These are phyloP conservation scores for Lyophyllum semitale DNA, from an alignment of 768 basidiomycete genomes.

Conservation along the genomic window DNA sequence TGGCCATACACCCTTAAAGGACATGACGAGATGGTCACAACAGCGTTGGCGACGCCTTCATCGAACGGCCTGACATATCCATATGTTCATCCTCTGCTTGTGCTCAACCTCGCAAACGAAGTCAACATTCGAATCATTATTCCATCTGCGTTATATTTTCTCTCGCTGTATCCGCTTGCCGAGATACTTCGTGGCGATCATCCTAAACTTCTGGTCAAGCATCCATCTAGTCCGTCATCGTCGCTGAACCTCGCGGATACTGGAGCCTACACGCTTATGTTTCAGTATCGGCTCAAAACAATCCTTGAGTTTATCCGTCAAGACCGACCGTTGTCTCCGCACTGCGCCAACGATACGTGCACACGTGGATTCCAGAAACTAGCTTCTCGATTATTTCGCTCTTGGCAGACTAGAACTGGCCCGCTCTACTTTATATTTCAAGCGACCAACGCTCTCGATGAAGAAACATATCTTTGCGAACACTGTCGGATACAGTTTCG, in stretches of 20 bases:
- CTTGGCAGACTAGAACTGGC: constrained; percentile 52
- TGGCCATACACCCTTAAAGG: constrained; percentile 57
- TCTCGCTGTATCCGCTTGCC: constrained; percentile 55
- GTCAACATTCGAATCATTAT: constrained; percentile 46
- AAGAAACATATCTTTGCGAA: constrained; percentile 43
- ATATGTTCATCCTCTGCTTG: constrained; percentile 58
- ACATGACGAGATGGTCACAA: constrained; percentile 57
- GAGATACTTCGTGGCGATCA: constrained; percentile 52
- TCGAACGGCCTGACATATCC: constrained; percentile 53
- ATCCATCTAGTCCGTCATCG: constrained; percentile 52
- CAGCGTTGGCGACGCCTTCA: constrained; percentile 42
- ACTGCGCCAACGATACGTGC: constrained; percentile 38
- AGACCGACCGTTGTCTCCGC: constrained; percentile 24
- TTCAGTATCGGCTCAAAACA: constrained; percentile 51
- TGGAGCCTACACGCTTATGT: constrained; percentile 57
- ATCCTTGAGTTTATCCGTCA: constrained; percentile 50
- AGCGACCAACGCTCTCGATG: constrained; percentile 37
- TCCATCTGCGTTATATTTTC: constrained; percentile 56
- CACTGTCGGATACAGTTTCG: constrained; percentile 45
- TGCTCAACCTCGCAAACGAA: constrained; percentile 57
- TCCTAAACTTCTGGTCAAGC: constrained; percentile 49
- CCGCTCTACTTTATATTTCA: constrained; percentile 57
- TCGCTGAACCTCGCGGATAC: constrained; percentile 42
- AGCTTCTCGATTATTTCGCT: constrained; percentile 42
- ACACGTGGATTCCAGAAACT: constrained; percentile 43